Evolutionary conservation across 768 basidiomycete species (phyloP).

Genomic region (Strobilomyces echinocephalus): DNA sequence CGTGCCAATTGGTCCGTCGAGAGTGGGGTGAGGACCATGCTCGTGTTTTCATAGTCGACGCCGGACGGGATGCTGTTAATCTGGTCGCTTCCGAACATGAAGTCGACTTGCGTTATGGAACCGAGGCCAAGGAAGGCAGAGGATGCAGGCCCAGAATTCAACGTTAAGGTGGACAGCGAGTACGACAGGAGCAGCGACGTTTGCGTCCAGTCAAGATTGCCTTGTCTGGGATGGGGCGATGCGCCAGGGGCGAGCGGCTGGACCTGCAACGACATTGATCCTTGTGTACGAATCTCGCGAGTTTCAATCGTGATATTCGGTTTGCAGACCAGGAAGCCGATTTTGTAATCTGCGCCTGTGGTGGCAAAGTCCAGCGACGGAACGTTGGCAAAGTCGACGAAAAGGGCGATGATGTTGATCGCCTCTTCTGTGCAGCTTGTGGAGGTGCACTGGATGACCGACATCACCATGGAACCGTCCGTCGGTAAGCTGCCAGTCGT

Average conservation of each 20-base stretch:
- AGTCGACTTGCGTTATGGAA: constrained; percentile 7
- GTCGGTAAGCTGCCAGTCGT: constrained; percentile 15
- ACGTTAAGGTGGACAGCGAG: constrained; percentile 6
- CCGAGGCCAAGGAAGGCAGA: constrained; percentile 8
- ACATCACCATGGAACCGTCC: constrained; percentile 15
- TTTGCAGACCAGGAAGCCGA: constrained; percentile 22
- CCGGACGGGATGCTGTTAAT: constrained; percentile 1
- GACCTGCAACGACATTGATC: constrained; percentile 8
- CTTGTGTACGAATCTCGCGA: constrained; percentile 17
- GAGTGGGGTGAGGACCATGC: constrained; percentile 2
- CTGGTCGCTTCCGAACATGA: constrained; percentile 6
- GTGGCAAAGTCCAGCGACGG: constrained; percentile 9
- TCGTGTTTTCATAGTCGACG: neutral
- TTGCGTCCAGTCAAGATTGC: constrained; percentile 16
- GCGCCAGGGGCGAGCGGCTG: constrained; percentile 1
- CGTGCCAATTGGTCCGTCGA: constrained; percentile 1
- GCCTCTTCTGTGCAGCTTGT: constrained; percentile 5
- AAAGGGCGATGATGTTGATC: constrained; percentile 9
- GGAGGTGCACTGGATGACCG: constrained; percentile 12
- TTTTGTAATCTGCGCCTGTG: constrained; percentile 10
- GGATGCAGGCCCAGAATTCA: constrained; percentile 6
- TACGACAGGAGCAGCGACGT: constrained; percentile 11
- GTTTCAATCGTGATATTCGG: constrained; percentile 21
- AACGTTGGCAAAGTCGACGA: constrained; percentile 9
- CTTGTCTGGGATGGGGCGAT: constrained; percentile 6